Evolutionary conservation across 2,329 filamentous ascomycete genomes (phyloP).

Genomic region (Neonectria sp.): DNA sequence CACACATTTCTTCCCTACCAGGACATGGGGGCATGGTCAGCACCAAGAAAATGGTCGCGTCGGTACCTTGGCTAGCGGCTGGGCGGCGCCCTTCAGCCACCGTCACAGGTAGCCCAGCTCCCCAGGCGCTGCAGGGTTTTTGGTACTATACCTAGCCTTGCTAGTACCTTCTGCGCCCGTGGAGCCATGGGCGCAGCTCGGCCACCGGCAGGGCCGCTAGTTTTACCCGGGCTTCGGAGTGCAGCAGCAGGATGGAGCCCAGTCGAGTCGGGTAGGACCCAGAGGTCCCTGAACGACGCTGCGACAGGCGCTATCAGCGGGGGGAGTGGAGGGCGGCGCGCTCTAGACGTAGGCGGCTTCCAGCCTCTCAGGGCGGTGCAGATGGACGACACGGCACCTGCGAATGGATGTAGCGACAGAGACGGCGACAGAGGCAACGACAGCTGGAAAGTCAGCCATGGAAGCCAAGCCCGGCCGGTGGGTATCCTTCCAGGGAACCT

Average conservation of each 20-base stretch:
- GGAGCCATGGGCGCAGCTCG: slow-evolving; percentile 8
- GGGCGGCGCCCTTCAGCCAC: slow-evolving; percentile 9
- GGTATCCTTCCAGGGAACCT: neutral
- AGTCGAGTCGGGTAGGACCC: neutral
- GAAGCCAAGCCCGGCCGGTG: neutral
- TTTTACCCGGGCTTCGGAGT: slow-evolving; percentile 1
- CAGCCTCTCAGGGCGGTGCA: neutral
- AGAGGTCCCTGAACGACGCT: neutral
- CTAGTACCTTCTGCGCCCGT: slow-evolving; percentile 5
- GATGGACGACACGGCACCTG: neutral
- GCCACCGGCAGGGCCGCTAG: slow-evolving; percentile 7
- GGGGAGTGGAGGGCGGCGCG: neutral
- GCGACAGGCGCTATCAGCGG: neutral
- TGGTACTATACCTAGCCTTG: neutral
- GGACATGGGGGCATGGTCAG: slow-evolving; percentile 3
- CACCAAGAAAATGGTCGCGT: neutral
- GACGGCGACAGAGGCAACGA: neutral
- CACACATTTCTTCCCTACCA: neutral
- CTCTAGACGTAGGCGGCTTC: neutral
- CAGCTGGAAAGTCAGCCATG: neutral
- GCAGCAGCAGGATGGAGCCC: neutral
- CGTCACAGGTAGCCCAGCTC: neutral
- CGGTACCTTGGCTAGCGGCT: slow-evolving; percentile 11
- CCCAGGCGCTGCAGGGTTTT: neutral
- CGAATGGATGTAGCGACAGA: neutral